phyloP scores from a whole-genome alignment of 1,284 basidiomycete species.

The Leccinum holopus region DNA sequence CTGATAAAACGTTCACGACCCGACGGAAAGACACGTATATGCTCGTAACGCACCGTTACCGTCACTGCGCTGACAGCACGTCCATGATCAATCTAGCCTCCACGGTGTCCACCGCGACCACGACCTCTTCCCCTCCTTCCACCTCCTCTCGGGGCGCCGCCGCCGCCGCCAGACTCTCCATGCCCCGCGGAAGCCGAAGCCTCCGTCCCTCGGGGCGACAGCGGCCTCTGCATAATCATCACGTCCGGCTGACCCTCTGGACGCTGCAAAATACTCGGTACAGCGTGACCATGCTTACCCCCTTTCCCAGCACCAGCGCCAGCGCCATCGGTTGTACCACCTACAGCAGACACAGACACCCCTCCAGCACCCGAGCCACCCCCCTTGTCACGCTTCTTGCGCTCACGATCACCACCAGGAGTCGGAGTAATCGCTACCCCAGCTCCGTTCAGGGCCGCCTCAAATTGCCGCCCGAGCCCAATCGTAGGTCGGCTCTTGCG shows the following conservation, averaged over 20 bases:
- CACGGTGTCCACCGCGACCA: slow-evolving; percentile 24
- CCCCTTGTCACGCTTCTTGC: slow-evolving; percentile 35
- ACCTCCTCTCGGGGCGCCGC: background rate
- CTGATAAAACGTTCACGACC: background rate
- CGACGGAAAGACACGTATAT: background rate
- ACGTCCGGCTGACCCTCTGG: slow-evolving; percentile 22
- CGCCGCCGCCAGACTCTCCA: slow-evolving; percentile 2
- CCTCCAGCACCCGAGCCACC: background rate
- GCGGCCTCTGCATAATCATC: slow-evolving; percentile 16
- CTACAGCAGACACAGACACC: slow-evolving; percentile 21
- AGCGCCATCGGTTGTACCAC: background rate
- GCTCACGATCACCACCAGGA: slow-evolving; percentile 27
- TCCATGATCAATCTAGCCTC: slow-evolving; percentile 15
- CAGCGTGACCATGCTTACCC: slow-evolving; percentile 10
- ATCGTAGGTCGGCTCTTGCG: slow-evolving; percentile 56
- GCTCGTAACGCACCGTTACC: background rate
- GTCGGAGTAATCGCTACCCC: slow-evolving; percentile 37
- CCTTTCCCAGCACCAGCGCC: slow-evolving; percentile 25
- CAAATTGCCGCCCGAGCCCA: slow-evolving; percentile 60
- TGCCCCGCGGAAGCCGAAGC: background rate
- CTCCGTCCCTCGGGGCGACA: slow-evolving; percentile 13
- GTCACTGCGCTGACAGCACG: background rate
- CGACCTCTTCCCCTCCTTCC: slow-evolving; percentile 12
- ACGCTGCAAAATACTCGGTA: slow-evolving; percentile 36
- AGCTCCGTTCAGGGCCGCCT: slow-evolving; percentile 60